phyloP scores from a whole-genome alignment of 305 asterid species.

The Withania somnifera region DNA sequence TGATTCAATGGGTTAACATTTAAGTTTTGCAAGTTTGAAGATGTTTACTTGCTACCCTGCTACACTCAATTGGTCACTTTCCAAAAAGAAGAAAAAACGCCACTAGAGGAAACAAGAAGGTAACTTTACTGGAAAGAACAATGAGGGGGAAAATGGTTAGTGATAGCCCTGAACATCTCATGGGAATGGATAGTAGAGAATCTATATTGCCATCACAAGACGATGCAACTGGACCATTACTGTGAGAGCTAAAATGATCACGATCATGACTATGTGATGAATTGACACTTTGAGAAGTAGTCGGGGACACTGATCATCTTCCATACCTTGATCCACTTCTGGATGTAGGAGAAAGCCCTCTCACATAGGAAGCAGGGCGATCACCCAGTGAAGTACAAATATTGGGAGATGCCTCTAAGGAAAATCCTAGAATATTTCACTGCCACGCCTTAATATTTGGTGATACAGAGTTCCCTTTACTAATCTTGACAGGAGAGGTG shows the following conservation, averaged over 20 bases:
- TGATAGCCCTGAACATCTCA: conserved; percentile 27
- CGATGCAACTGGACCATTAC: conserved; percentile 89
- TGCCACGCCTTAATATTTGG: conserved; percentile 64
- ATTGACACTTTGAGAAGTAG: conserved; percentile 68
- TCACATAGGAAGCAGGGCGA: conserved; percentile 85
- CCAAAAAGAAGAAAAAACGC: neutral
- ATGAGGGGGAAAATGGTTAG: neutral
- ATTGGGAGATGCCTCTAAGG: conserved; percentile 87
- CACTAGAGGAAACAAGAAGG: neutral
- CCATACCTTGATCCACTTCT: conserved; percentile 64
- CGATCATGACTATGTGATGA: conserved; percentile 62
- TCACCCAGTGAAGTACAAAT: conserved; percentile 95
- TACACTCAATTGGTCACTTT: neutral
- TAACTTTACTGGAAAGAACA: neutral
- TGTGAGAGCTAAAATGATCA: conserved; percentile 50
- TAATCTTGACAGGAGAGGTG: conserved; percentile 66
- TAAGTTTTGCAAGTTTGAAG: neutral
- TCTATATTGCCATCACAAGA: conserved; percentile 84
- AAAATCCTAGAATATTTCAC: conserved; percentile 65
- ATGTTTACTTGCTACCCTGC: neutral
- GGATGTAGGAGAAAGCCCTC: conserved; percentile 97
- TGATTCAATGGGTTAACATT: too few species aligned
- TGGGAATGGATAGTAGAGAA: conserved; percentile 51
- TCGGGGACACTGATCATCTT: conserved; percentile 90
- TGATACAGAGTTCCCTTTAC: conserved; percentile 63